phyloP scores from a whole-genome alignment of 2,329 filamentous ascomycete genomes.

The Parascedosporium putredinis region DNA sequence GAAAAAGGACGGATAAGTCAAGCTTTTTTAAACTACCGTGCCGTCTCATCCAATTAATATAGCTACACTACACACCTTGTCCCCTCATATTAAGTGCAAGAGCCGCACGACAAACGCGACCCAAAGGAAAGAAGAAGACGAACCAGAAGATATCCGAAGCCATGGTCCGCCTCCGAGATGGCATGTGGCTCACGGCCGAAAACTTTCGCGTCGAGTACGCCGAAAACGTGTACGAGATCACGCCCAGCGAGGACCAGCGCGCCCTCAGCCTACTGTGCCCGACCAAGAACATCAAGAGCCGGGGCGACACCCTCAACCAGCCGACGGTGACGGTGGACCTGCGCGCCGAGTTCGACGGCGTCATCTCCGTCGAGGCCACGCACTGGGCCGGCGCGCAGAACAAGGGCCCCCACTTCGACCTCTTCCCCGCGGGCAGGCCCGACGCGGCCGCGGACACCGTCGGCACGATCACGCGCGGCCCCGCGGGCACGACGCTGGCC shows the following conservation, averaged over 20 bases:
- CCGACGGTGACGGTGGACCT: slow-evolving; percentile 36
- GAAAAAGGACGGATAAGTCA: too few species aligned
- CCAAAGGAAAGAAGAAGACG: too few species aligned
- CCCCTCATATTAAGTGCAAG: too few species aligned
- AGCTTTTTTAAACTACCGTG: too few species aligned
- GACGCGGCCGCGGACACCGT: too few species aligned
- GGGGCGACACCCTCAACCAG: slow-evolving; percentile 46
- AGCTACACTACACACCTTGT: too few species aligned
- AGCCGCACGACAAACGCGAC: too few species aligned
- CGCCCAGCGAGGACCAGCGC: slow-evolving; percentile 32
- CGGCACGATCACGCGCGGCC: slow-evolving; percentile 19
- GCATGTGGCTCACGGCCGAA: slow-evolving; percentile 54
- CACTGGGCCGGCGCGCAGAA: slow-evolving; percentile 28
- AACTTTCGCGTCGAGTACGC: slow-evolving; percentile 53
- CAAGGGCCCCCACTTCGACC: slow-evolving; percentile 27
- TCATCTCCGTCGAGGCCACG: slow-evolving; percentile 28
- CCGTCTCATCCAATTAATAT: too few species aligned
- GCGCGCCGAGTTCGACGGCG: slow-evolving; percentile 26
- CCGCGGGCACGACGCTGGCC: slow-evolving; percentile 24
- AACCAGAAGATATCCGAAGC: neutral
- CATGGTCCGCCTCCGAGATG: slow-evolving; percentile 20
- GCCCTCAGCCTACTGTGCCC: slow-evolving; percentile 45
- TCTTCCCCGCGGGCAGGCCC: slow-evolving; percentile 26
- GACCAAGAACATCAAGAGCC: slow-evolving; percentile 38
- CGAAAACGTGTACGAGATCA: slow-evolving; percentile 47